A percentile compares a stretch with the other conserved stretches of the same genome.
Evolutionary conservation across 495 filamentous ascomycete genomes (phyloP).

Genomic region (Umbilicaria muhlenbergii): DNA sequence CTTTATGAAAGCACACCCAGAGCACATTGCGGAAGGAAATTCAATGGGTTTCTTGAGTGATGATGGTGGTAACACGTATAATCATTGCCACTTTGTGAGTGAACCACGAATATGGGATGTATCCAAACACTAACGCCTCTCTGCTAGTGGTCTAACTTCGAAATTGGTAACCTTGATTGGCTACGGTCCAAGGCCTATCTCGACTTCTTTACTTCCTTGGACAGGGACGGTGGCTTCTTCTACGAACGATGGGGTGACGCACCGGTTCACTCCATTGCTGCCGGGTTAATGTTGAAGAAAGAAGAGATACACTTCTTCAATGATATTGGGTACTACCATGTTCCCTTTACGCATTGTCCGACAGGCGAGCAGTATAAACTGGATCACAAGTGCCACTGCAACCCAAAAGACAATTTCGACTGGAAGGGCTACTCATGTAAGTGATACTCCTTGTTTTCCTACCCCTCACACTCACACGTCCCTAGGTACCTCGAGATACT

Average conservation of each 20-base stretch:
- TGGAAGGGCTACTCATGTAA: conserved; percentile 95
- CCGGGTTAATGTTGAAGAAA: conserved; percentile 69
- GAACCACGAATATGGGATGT: neutral
- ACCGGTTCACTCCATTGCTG: conserved; percentile 88
- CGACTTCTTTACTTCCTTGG: conserved; percentile 67
- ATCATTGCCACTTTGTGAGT: conserved; percentile 91
- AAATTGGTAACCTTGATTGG: conserved; percentile 75
- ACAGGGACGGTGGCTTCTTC: conserved; percentile 78
- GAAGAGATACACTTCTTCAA: conserved; percentile 97
- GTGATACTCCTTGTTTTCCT: conserved; percentile 14
- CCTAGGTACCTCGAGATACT: conserved; percentile 66
- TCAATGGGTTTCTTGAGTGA: conserved; percentile 85
- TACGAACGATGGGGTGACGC: conserved; percentile 91
- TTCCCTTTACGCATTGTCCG: conserved; percentile 97
- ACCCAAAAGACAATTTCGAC: conserved; percentile 94
- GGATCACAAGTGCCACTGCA: conserved; percentile 81
- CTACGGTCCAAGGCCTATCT: conserved; percentile 62
- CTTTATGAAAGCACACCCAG: conserved; percentile 76
- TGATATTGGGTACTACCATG: conserved; percentile 95
- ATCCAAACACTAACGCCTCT: neutral
- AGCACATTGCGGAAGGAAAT: conserved; percentile 74
- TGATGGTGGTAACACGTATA: conserved; percentile 78
- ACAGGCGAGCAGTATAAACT: conserved; percentile 65
- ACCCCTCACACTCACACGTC: neutral
- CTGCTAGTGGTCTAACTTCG: conserved; percentile 78